phyloP scores from a whole-genome alignment of 2,329 filamentous ascomycete genomes.

The Nectriaceae sp. region DNA sequence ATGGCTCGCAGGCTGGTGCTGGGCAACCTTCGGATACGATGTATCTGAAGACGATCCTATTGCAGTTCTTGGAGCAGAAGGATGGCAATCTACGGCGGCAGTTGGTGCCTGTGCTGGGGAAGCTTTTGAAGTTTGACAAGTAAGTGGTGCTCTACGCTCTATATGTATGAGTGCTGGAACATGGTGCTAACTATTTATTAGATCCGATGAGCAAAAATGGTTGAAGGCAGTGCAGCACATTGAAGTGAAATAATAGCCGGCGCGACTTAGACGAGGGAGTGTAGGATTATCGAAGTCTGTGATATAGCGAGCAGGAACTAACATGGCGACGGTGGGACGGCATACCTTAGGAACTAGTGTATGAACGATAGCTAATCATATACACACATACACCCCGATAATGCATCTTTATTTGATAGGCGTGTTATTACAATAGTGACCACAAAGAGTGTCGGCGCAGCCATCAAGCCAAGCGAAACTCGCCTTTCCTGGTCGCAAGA shows the following conservation, averaged over 20 bases:
- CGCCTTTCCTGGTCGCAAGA: too few species aligned
- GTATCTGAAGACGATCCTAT: constrained; percentile 78
- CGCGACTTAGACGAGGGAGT: constrained; percentile 1
- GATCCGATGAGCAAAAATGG: constrained; percentile 82
- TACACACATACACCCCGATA: too few species aligned
- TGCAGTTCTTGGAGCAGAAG: constrained; percentile 81
- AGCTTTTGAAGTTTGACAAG: constrained; percentile 77
- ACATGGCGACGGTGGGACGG: too few species aligned
- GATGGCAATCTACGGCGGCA: constrained; percentile 75
- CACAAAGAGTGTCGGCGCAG: too few species aligned
- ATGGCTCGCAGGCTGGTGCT: constrained; percentile 24
- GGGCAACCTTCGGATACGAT: constrained; percentile 49
- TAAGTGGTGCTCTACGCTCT: constrained; percentile 42
- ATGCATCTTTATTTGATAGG: too few species aligned
- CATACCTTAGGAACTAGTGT: too few species aligned
- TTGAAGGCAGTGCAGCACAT: constrained; percentile 68
- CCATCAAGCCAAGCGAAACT: too few species aligned
- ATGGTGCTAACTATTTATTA: constrained; percentile 29
- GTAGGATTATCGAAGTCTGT: constrained; percentile 22
- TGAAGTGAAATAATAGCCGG: constrained; percentile 33
- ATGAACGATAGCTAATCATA: too few species aligned
- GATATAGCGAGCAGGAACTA: neutral
- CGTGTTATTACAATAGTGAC: too few species aligned
- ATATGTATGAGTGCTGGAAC: neutral
- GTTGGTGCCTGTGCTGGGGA: constrained; percentile 75